A percentile compares a stretch with the other conserved stretches of the same genome.
phyloP scores from a whole-genome alignment of 75 land plant genomes.

The Selaginella moellendorffii region DNA sequence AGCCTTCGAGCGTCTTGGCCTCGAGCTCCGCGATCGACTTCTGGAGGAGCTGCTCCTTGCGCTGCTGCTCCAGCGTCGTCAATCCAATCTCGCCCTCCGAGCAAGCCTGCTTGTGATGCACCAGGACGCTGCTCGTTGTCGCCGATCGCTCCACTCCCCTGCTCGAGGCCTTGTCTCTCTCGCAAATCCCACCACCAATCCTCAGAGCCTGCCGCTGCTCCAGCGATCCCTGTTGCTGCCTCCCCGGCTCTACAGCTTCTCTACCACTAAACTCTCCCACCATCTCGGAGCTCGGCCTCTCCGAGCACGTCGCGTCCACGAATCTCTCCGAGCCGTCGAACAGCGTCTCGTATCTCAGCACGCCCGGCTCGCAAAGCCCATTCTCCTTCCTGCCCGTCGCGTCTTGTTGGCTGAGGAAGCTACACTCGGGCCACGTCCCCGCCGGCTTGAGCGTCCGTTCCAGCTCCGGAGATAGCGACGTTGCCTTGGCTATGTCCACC shows the following conservation, averaged over 20 bases:
- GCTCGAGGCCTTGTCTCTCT: too few species aligned
- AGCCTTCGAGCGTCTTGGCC: constrained; percentile 25
- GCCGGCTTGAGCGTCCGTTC: not conserved
- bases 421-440: not conserved
- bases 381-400: not conserved
- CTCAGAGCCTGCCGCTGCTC: not conserved
- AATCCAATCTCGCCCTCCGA: too few species aligned
- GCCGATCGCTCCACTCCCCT: not conserved
- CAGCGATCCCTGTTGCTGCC: not conserved
- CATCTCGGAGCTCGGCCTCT: not conserved
- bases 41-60: constrained; percentile 22
- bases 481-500: not conserved
- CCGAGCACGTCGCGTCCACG: not conserved
- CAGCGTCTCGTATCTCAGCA: not conserved
- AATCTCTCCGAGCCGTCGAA: not conserved
- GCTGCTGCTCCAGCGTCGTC: too few species aligned
- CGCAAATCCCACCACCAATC: too few species aligned
- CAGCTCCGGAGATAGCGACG: not conserved
- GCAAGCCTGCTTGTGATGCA: too few species aligned
- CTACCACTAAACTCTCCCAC: not conserved
- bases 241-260: not conserved
- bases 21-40: constrained; percentile 24
- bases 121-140: not conserved
- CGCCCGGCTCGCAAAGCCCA: not conserved
- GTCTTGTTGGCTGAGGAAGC: not conserved